Conservation (phyloP, 257 asterid genomes). For the Marsdenia floribunda region DNA sequence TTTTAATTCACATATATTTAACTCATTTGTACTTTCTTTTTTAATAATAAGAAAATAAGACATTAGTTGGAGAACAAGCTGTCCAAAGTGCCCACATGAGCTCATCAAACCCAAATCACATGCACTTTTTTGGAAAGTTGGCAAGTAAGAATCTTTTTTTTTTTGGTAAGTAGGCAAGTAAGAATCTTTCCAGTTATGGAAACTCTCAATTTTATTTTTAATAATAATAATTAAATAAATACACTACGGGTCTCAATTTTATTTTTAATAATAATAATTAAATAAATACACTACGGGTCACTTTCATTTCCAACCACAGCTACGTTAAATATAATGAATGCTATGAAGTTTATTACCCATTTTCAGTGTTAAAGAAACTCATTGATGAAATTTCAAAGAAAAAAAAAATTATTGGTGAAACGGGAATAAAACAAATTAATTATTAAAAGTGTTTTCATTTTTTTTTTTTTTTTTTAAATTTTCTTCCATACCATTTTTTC, state of each 20-base stretch:
- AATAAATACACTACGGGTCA: background rate
- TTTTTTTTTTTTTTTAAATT: no score
- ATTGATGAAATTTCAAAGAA: no score
- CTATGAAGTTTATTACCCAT: no score
- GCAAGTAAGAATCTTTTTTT: conserved; percentile 25
- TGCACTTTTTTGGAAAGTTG: conserved; percentile 21
- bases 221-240: no score
- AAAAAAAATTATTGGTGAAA: no score
- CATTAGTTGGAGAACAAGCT: conserved; percentile 6
- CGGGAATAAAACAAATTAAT: no score
- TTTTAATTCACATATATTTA: no score
- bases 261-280: background rate
- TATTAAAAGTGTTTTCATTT: no score
- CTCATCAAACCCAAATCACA: conserved; percentile 17
- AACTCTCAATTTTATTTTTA: conserved; percentile 17
- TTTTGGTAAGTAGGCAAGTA: conserved; percentile 14
- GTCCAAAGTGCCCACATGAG: conserved; percentile 21
- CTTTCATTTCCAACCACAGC: conserved; percentile 21
- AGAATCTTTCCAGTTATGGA: conserved; percentile 36
- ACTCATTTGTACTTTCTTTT: no score
- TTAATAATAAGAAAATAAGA: background rate
- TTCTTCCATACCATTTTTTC: no score
- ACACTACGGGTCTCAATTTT: conserved; percentile 18
- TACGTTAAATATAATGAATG: background rate
- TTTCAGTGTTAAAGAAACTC: no score